Conservation (phyloP, 2,329 filamentous ascomycete species). For the Cercospora sp. region DNA sequence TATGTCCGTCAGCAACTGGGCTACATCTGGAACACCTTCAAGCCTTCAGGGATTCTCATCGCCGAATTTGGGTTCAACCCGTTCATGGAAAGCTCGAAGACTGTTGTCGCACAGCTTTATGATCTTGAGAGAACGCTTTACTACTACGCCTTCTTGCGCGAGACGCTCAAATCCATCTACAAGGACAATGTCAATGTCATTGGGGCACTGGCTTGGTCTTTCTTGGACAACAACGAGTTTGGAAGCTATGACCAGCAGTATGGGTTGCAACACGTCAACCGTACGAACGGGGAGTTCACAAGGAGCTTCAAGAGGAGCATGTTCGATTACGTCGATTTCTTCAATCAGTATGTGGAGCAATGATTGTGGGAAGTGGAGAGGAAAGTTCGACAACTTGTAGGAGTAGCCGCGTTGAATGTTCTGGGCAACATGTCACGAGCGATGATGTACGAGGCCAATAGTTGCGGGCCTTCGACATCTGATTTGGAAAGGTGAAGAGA, state of each 20-base stretch:
- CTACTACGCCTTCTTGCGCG: conserved; percentile 39
- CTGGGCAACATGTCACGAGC: background rate
- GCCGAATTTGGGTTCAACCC: conserved; percentile 45
- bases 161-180: conserved; percentile 38
- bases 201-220: conserved; percentile 41
- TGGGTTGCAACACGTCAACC: conserved; percentile 44
- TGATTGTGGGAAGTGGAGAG: background rate
- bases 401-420: background rate
- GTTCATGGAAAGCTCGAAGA: conserved; percentile 47
- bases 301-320: conserved; percentile 42
- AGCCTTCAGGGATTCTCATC: conserved; percentile 43
- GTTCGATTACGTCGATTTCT: conserved; percentile 42
- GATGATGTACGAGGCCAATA: background rate
- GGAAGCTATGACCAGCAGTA: conserved; percentile 38
- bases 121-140: conserved; percentile 38
- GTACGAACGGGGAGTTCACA: conserved; percentile 40
- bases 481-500: background rate
- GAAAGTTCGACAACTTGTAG: background rate
- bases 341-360: conserved; percentile 32
- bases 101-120: conserved; percentile 49
- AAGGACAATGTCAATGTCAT: conserved; percentile 41
- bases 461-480: background rate
- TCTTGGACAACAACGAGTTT: conserved; percentile 42
- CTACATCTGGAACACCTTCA: conserved; percentile 62
- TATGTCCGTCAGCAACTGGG: conserved; percentile 58